Conservation (phyloP, 225 moss, liverwort and hornwort genomes). For the Ulota crispa region DNA sequence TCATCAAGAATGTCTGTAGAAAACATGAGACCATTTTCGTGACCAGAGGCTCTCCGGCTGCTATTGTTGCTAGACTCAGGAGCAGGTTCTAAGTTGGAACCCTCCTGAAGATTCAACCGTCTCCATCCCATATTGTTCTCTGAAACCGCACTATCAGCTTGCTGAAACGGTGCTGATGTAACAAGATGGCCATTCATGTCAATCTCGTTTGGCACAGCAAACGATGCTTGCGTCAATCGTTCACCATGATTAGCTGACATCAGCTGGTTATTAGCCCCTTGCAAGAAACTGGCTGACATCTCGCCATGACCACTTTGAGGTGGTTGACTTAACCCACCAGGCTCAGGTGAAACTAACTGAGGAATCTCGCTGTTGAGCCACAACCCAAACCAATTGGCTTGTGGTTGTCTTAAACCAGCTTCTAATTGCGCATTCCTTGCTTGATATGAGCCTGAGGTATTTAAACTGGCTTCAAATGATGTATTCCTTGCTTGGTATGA, state of each 20-base stretch:
- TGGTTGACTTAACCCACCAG: not conserved
- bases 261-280: not conserved
- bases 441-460: constrained; percentile 1
- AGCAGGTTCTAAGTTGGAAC: not conserved
- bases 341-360: not conserved
- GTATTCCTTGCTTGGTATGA: not conserved
- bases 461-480: not conserved
- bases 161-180: not conserved
- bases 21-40: not conserved
- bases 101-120: not conserved
- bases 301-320: not conserved
- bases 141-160: not conserved
- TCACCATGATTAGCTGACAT: not conserved
- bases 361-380: constrained; percentile 5
- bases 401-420: not conserved
- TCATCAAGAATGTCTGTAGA: constrained; percentile 17
- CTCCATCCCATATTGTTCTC: constrained; percentile 1
- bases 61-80: not conserved
- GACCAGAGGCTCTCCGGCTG: not conserved
- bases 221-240: not conserved
- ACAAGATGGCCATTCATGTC: not conserved
- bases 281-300: not conserved
- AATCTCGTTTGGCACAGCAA: not conserved
- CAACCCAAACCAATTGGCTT: constrained; percentile 13
- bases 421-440: not conserved